These are phyloP conservation scores for Podospora australis DNA, from an alignment of 495 filamentous ascomycete species.

Conservation along the genomic window DNA sequence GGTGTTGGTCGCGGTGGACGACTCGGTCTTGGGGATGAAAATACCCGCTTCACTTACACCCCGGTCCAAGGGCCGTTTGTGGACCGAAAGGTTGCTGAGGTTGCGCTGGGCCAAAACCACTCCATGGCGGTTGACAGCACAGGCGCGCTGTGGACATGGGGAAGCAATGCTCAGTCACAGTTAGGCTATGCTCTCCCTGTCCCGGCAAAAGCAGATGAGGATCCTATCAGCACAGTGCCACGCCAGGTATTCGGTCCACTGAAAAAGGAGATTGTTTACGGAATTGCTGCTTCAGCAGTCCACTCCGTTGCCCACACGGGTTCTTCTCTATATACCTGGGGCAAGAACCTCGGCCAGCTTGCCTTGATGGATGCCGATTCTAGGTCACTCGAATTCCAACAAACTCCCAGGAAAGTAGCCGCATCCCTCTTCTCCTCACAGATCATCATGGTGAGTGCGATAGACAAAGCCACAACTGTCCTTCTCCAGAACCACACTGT, in stretches of 20 bases:
- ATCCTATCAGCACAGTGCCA: slow-evolving; percentile 71
- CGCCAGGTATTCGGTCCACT: slow-evolving; percentile 86
- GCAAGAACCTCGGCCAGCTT: slow-evolving; percentile 91
- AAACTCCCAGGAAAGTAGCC: slow-evolving; percentile 76
- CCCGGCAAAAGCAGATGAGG: slow-evolving; percentile 58
- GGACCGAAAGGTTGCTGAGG: slow-evolving; percentile 60
- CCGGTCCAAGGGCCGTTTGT: slow-evolving; percentile 67
- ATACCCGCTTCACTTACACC: slow-evolving; percentile 75
- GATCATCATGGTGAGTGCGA: slow-evolving; percentile 77
- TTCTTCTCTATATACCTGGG: slow-evolving; percentile 83
- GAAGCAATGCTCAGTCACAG: slow-evolving; percentile 79
- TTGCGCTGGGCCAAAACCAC: slow-evolving; percentile 87
- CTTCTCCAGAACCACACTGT: slow-evolving; percentile 83
- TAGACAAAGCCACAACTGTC: slow-evolving; percentile 82
- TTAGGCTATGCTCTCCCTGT: slow-evolving; percentile 67
- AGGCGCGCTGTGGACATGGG: slow-evolving; percentile 89
- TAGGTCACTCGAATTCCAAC: slow-evolving; percentile 75
- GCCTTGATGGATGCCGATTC: slow-evolving; percentile 93
- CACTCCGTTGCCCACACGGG: slow-evolving; percentile 86
- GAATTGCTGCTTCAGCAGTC: slow-evolving; percentile 82
- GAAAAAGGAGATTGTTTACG: slow-evolving; percentile 76
- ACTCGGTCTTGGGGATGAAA: slow-evolving; percentile 83
- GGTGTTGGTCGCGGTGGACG: slow-evolving; percentile 88
- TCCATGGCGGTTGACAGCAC: slow-evolving; percentile 73
- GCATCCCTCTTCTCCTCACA: slow-evolving; percentile 74